phyloP scores from a whole-genome alignment of 2,329 filamentous ascomycete species.

The Delphinella strobiligena region DNA sequence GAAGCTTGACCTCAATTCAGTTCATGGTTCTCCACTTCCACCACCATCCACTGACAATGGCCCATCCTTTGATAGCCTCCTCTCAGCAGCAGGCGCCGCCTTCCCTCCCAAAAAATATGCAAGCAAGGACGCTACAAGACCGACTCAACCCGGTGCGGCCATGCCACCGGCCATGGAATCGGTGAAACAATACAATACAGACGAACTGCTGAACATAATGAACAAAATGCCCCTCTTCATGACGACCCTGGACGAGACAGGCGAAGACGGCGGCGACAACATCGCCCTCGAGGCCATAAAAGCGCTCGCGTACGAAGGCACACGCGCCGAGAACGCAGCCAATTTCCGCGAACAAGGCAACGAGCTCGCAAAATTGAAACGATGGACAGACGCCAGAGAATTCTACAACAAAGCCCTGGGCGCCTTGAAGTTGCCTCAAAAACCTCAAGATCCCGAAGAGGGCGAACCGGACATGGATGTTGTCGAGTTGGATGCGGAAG shows the following conservation, averaged over 20 bases:
- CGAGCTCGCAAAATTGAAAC: conserved; percentile 63
- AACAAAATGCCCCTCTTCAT: conserved; percentile 82
- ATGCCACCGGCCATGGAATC: conserved; percentile 49
- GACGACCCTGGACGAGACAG: conserved; percentile 63
- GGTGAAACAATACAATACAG: conserved; percentile 42
- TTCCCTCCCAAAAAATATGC: conserved; percentile 10
- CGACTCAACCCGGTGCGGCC: conserved; percentile 24
- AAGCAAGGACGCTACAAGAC: conserved; percentile 8
- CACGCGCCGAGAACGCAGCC: conserved; percentile 65
- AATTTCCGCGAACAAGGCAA: conserved; percentile 91
- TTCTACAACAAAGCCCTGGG: conserved; percentile 83
- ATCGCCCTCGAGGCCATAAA: conserved; percentile 74
- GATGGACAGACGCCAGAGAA: conserved; percentile 74
- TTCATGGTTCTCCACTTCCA: too few species aligned
- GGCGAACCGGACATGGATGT: conserved; percentile 35
- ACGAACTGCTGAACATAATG: conserved; percentile 52
- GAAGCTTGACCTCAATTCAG: conserved; percentile 27
- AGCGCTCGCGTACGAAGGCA: conserved; percentile 87
- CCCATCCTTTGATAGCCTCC: conserved; percentile 21
- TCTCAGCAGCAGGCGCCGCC: conserved; percentile 4
- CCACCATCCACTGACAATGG: conserved; percentile 12
- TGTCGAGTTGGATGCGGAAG: conserved; percentile 43
- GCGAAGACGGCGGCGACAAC: conserved; percentile 56
- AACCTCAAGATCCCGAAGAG: conserved; percentile 34
- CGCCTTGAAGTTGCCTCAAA: conserved; percentile 52